Evolutionary conservation across 305 asterid species (phyloP), one percentile per base, ranked within the genome.

Genomic region (Fraxinus dipetala): DNA sequence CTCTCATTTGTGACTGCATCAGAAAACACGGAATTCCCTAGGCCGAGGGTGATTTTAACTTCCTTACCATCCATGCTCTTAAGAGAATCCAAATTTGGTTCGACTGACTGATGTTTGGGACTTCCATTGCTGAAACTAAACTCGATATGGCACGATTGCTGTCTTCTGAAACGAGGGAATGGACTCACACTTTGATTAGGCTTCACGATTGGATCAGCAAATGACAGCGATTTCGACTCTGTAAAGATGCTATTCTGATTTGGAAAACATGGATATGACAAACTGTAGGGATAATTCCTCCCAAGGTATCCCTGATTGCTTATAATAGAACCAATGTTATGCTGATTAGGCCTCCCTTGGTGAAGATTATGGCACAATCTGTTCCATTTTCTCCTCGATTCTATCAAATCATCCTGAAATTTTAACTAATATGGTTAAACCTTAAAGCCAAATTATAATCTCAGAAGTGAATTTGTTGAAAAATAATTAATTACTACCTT

Each of bases 61-160:
- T 93, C 97, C 88, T 89, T 91, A n/a, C 85, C 95, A 74, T 92
- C 96, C 48, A 82, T 76, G 79, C 75, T 79, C 78, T 89, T 91
- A 16, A 92, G 97, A 5, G 91, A 84, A 81, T 93, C 94, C 85
- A 90, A 83, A 75, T 89, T 92, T 20, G 92, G 95, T 18, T 83
- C 90, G 1, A 65, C 72, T 6, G 90, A 30, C 36, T 82, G 84
- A 76, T 51, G 1, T 24, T 87, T 89, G 20, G 89, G 63, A 56
- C 51, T 67, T 2, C 78, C 91, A 73, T 87, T 80, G 90, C 90
- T 84, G 86, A 92, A 93, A 82, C 90, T 89, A 90, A 93, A 95
- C 77, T 95, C 96, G 5, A 91, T 91, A 43, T 92, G 96, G 91
- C 98, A 95, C 3, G 98, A 90, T 24, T 93, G 91, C 86, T 92